Percentiles rank a stretch among this genome's conserved stretches.
Evolutionary conservation across 257 asterid species (phyloP).

Genomic region (Nicotiana attenuata): DNA sequence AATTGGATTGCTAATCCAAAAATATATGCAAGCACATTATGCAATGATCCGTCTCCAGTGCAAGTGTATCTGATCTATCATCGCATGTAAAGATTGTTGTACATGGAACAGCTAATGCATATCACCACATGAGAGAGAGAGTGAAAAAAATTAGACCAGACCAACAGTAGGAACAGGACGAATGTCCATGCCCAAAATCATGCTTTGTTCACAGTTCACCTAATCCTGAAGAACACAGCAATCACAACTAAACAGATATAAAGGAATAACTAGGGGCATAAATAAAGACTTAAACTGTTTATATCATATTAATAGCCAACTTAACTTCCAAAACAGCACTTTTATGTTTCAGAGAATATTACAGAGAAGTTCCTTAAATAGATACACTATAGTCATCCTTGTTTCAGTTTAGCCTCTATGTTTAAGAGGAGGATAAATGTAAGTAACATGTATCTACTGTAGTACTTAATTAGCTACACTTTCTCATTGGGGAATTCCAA

Average conservation of each 20-base stretch:
- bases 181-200: too few relatives aligned
- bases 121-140: too few relatives aligned
- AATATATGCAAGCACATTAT: too few relatives aligned
- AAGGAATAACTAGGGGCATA: neutral
- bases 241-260: neutral
- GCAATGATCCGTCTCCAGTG: too few relatives aligned
- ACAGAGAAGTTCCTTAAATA: neutral
- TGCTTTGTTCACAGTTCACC: neutral
- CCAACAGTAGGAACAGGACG: too few relatives aligned
- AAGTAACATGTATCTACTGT: neutral
- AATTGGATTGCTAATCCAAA: too few relatives aligned
- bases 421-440: neutral
- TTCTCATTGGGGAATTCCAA: conserved; percentile 31
- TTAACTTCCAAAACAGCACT: neutral
- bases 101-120: too few relatives aligned
- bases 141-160: too few relatives aligned
- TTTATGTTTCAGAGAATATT: neutral
- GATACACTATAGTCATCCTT: neutral
- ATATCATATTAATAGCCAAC: neutral
- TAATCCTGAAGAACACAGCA: neutral
- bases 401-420: neutral
- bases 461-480: conserved; percentile 1
- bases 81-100: too few relatives aligned
- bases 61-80: too few relatives aligned
- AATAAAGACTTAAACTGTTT: neutral